A percentile compares a stretch with the other conserved stretches of the same genome.
Evolutionary conservation across 148 eudicot genomes (phyloP).

Genomic region (Rhododendron ferrugineum): DNA sequence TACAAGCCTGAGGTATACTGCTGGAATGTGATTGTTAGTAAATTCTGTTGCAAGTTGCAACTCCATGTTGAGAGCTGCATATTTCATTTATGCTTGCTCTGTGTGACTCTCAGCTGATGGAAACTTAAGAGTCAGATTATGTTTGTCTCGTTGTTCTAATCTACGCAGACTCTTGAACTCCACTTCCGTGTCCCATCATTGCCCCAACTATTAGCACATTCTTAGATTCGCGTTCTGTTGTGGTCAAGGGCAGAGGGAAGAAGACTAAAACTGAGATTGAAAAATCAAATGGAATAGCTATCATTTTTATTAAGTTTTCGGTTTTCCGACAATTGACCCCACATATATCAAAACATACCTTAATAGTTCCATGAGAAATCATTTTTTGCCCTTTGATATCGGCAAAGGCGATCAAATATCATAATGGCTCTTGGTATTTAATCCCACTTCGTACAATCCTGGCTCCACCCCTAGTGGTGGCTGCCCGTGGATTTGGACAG

Average conservation of each 20-base stretch:
- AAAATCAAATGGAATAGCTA: neutral
- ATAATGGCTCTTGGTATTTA: neutral
- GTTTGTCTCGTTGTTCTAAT: neutral
- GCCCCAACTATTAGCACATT: neutral
- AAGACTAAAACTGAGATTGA: neutral
- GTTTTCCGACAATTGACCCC: neutral
- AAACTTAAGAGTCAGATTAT: conserved; percentile 23
- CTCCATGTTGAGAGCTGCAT: neutral
- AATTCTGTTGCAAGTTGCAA: neutral
- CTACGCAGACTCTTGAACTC: neutral
- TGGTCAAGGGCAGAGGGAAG: neutral
- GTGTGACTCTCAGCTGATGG: neutral
- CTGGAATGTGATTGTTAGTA: neutral
- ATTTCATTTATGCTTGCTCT: neutral
- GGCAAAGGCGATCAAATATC: neutral
- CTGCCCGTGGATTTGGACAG: conserved; percentile 68
- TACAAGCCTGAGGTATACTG: neutral
- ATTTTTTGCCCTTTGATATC: neutral
- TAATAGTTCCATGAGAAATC: neutral
- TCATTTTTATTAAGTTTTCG: neutral
- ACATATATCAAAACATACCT: neutral
- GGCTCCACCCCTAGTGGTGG: conserved; percentile 26
- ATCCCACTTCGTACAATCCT: neutral
- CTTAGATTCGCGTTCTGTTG: neutral
- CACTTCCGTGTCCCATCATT: neutral